phyloP scores from a whole-genome alignment of 2,329 filamentous ascomycete species.

The Plenodomus biglobosus region DNA sequence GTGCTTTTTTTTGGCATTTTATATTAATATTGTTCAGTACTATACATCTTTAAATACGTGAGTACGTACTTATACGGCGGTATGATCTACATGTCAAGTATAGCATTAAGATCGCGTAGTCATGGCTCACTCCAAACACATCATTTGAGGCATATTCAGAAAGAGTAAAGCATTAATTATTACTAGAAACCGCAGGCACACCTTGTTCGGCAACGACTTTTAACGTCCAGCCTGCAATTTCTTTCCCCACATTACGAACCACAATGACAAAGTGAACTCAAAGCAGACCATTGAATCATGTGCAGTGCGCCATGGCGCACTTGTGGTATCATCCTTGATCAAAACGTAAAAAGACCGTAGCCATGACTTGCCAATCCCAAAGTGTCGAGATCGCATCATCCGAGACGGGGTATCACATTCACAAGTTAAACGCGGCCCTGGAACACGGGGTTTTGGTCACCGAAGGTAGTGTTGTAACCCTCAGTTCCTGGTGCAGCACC shows the following conservation, averaged over 20 bases:
- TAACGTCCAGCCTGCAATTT: not conserved
- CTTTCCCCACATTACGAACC: conserved; percentile 19
- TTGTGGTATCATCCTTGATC: conserved; percentile 40
- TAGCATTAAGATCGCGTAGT: no score
- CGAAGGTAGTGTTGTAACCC: conserved; percentile 44
- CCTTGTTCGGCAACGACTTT: not conserved
- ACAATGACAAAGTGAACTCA: conserved; percentile 5
- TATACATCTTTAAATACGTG: no score
- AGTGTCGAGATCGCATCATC: conserved; percentile 7
- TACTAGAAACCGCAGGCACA: conserved; percentile 15
- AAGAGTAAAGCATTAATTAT: conserved; percentile 20
- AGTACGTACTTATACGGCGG: no score
- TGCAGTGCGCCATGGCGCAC: conserved; percentile 22
- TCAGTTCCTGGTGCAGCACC: conserved; percentile 10
- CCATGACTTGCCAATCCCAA: conserved; percentile 12
- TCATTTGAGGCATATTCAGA: not conserved
- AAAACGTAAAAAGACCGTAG: conserved; percentile 27
- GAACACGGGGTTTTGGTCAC: conserved; percentile 49
- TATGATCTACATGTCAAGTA: no score
- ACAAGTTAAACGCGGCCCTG: conserved; percentile 38
- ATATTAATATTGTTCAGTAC: no score
- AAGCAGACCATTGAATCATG: conserved; percentile 16
- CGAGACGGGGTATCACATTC: conserved; percentile 7
- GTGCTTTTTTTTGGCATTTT: no score
- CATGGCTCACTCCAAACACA: not conserved